phyloP scores from a whole-genome alignment of 2,329 filamentous ascomycete genomes.

The Nothophaeocryptopus gaeumannii region DNA sequence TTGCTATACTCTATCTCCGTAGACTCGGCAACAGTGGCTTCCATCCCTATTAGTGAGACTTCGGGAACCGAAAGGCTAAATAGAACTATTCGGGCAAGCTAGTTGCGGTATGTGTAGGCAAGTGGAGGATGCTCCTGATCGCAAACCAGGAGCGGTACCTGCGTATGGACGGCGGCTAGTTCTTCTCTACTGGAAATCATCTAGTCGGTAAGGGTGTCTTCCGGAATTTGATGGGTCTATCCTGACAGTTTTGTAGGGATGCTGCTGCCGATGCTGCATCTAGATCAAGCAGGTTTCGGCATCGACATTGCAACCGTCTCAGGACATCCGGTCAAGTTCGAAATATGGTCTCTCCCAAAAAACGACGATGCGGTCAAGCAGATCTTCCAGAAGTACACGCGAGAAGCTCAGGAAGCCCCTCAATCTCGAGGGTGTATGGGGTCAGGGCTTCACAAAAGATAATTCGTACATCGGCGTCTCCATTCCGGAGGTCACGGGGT shows the following conservation, averaged over 20 bases:
- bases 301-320: constrained; percentile 24
- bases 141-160: constrained; percentile 21
- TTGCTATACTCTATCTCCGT: too few relatives aligned
- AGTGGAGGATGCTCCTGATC: too few relatives aligned
- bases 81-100: too few relatives aligned
- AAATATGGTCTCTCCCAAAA: constrained; percentile 24
- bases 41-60: too few relatives aligned
- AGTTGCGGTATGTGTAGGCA: too few relatives aligned
- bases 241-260: not conserved
- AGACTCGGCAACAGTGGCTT: too few relatives aligned
- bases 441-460: constrained; percentile 20
- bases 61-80: too few relatives aligned
- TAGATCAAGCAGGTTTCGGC: constrained; percentile 23
- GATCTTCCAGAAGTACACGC: constrained; percentile 22
- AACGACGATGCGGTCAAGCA: constrained; percentile 22
- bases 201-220: constrained; percentile 11
- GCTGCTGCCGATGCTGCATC: constrained; percentile 22
- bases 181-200: constrained; percentile 26
- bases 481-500: constrained; percentile 23
- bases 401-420: constrained; percentile 18
- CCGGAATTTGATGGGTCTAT: not conserved
- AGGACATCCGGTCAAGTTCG: constrained; percentile 23
- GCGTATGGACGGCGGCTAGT: constrained; percentile 20
- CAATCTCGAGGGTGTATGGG: constrained; percentile 19
- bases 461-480: constrained; percentile 24